phyloP scores from a whole-genome alignment of 495 filamentous ascomycete species.

The Aspergillus kassunensis region DNA sequence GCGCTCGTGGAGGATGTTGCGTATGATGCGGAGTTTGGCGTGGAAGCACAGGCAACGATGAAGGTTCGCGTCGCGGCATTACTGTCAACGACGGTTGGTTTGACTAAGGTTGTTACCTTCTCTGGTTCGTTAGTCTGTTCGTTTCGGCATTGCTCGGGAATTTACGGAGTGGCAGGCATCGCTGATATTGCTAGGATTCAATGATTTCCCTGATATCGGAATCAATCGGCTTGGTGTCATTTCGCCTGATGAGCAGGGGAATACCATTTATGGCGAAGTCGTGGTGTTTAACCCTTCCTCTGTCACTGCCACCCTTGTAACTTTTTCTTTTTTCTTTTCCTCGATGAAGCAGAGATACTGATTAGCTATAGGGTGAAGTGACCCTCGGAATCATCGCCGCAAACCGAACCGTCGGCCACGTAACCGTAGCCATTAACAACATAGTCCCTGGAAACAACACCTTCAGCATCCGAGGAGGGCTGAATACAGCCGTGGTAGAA shows the following conservation, averaged over 20 bases:
- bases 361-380: background rate
- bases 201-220: background rate
- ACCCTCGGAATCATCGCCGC: background rate
- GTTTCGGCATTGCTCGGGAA: background rate
- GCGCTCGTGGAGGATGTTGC: background rate
- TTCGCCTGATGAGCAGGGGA: background rate
- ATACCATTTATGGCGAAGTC: slow-evolving; percentile 1
- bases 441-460: background rate
- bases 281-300: slow-evolving; percentile 5
- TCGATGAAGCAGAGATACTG: too few relatives aligned
- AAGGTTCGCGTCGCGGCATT: background rate
- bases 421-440: background rate
- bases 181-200: slow-evolving; percentile 10
- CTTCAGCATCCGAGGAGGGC: background rate
- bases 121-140: slow-evolving; percentile 5
- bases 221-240: slow-evolving; percentile 2
- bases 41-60: background rate
- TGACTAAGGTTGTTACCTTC: background rate
- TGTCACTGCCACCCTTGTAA: slow-evolving; percentile 4
- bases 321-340: too few relatives aligned
- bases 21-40: background rate
- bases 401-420: background rate
- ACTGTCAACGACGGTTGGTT: background rate
- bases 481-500: background rate
- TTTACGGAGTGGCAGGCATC: too few relatives aligned